Evolutionary conservation across 768 basidiomycete species (phyloP).

Genomic region (Trametes maxima): DNA sequence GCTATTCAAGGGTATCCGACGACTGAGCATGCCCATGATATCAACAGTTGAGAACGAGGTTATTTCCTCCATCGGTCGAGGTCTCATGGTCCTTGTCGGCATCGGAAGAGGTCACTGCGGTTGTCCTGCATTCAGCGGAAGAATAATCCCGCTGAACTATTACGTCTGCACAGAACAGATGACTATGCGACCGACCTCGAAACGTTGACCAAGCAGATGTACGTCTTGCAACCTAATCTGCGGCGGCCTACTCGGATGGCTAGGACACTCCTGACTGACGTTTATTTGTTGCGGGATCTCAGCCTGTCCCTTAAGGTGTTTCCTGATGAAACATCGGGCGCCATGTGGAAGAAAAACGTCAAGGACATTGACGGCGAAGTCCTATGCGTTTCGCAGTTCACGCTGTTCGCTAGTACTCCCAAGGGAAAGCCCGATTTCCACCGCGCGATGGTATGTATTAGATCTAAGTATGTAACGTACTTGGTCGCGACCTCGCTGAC

Average conservation of each 20-base stretch:
- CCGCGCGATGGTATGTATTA: conserved; percentile 75
- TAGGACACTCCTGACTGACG: not conserved
- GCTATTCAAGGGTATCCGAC: not conserved
- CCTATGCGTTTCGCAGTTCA: conserved; percentile 94
- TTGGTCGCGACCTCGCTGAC: conserved; percentile 1
- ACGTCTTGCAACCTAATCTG: conserved; percentile 27
- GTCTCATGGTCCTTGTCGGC: conserved; percentile 89
- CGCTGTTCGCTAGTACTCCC: conserved; percentile 80
- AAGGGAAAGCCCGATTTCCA: conserved; percentile 97
- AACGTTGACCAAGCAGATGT: conserved; percentile 84
- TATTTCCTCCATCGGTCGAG: conserved; percentile 81
- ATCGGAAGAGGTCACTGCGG: conserved; percentile 67
- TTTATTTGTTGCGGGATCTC: not conserved
- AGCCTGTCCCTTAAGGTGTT: conserved; percentile 79
- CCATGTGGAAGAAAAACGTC: conserved; percentile 87
- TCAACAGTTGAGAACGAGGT: conserved; percentile 71
- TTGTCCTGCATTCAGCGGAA: conserved; percentile 6
- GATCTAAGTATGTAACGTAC: not conserved
- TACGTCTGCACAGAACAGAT: conserved; percentile 51
- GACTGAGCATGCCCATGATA: not conserved
- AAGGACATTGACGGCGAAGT: conserved; percentile 90
- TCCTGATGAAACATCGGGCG: conserved; percentile 51
- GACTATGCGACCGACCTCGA: conserved; percentile 78
- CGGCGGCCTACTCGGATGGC: not conserved
- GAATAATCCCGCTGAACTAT: conserved; percentile 21